Conservation (phyloP, 768 basidiomycete species). For the Boletus insuetus region DNA sequence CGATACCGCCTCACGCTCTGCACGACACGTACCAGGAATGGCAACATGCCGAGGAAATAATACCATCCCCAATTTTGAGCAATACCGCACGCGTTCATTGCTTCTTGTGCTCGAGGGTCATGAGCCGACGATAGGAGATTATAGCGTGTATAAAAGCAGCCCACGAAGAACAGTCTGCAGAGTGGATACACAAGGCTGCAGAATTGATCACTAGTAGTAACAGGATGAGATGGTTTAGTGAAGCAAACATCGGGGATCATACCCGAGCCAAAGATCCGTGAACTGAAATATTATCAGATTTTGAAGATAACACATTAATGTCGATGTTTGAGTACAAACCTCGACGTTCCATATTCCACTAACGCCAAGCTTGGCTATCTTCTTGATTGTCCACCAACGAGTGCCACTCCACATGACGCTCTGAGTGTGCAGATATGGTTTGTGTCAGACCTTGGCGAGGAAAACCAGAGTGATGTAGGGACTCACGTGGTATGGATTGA, state of each 20-base stretch:
- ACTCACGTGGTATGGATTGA: constrained; percentile 72
- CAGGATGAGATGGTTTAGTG: constrained; percentile 4
- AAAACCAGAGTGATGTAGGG: not conserved
- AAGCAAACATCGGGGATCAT: constrained; percentile 17
- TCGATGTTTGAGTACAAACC: constrained; percentile 36
- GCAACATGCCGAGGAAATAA: constrained; percentile 59
- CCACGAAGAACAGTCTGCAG: constrained; percentile 69
- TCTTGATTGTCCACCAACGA: constrained; percentile 80
- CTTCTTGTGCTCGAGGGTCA: constrained; percentile 38
- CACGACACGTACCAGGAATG: constrained; percentile 72
- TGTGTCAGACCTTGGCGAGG: not conserved
- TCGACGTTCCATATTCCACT: constrained; percentile 76
- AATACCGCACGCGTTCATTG: constrained; percentile 43
- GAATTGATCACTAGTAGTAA: constrained; percentile 63
- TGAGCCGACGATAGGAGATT: constrained; percentile 8
- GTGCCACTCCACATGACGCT: constrained; percentile 36
- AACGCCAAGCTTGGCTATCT: constrained; percentile 56
- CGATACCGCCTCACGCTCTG: constrained; percentile 87
- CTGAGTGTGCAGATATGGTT: constrained; percentile 38
- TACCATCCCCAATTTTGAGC: constrained; percentile 58
- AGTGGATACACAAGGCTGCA: constrained; percentile 78
- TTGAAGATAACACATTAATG: not conserved
- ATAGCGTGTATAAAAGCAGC: constrained; percentile 60
- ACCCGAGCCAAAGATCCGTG: constrained; percentile 90
- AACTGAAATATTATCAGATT: constrained; percentile 45